phyloP scores from a whole-genome alignment of 2,329 filamentous ascomycete genomes.

The Knufia petricola region DNA sequence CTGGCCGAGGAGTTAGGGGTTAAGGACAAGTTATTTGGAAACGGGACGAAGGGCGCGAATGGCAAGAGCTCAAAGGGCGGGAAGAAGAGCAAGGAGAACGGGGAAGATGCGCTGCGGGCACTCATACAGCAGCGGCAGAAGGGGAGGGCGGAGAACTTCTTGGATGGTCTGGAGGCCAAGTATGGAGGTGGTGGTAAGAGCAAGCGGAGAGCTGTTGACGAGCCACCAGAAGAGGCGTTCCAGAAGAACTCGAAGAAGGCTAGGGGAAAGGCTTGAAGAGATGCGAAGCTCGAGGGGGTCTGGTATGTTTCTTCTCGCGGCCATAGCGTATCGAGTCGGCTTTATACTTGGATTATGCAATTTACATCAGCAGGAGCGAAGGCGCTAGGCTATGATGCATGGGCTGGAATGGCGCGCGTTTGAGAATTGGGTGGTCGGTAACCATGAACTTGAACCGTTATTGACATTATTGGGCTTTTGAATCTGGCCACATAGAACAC shows the following conservation, averaged over 20 bases:
- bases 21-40: conserved; percentile 57
- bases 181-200: conserved; percentile 43
- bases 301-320: no score
- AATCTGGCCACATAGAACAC: neutral
- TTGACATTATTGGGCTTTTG: neutral
- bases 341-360: no score
- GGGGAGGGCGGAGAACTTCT: conserved; percentile 48
- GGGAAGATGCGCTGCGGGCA: conserved; percentile 51
- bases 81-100: conserved; percentile 26
- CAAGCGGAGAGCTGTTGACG: conserved; percentile 42
- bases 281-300: no score
- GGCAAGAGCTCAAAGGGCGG: conserved; percentile 42
- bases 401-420: no score
- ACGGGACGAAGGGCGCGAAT: conserved; percentile 25
- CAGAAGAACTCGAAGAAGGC: conserved; percentile 33
- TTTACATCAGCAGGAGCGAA: no score
- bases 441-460: neutral
- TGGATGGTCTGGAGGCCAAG: conserved; percentile 68
- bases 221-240: conserved; percentile 56
- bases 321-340: no score
- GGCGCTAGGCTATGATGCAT: no score
- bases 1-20: conserved; percentile 66
- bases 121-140: conserved; percentile 35
- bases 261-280: conserved; percentile 5
- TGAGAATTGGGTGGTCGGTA: no score